Evolutionary conservation across 2,329 filamentous ascomycete genomes (phyloP), one percentile per base, ranked within the genome.

Genomic region (Fusarium praegraminearum): DNA sequence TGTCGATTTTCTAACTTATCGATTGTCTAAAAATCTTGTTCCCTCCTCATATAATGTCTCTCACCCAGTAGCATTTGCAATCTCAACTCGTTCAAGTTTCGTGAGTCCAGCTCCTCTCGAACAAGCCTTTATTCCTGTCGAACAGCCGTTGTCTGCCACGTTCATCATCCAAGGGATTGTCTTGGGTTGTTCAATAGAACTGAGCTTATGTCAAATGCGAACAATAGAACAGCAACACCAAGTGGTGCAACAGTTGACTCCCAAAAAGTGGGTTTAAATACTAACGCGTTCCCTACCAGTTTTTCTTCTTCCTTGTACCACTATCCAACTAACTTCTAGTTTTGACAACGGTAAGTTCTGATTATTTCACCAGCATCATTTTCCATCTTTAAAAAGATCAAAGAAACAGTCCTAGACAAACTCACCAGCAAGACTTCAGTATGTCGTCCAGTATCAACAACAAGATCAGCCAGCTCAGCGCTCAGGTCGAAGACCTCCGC

Each of bases 241-340:
- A 8, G 7, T 20, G n/a, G 3, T 7, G n/a, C 11, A 40, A 20
- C 11, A 40, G n/a, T 13, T 20, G 11, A 1, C 8, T 38, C 5
- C 10, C 11, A 12, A 12, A 20, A 36, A 13, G 4, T 10, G 28
- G 20, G 5, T 38, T 20, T 40, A 40, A 40, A 20, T 40, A 20
- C 5, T 3, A 7, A n/a, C 6, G 6, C 3, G 13, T 20, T 1
- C 10, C 36, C 36, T 20, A 5, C 7, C 11, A n/a, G 7, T 7
- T 20, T 12, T 7, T 4, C 5, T 13, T 40, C 6, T 20, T 20
- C 11, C 1, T 7, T 20, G 11, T 20, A 40, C 36, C 7, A 20
- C 7, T 6, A 20, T 12, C 18, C 36, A 7, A 40, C 36, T 7
- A 5, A 20, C n/a, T 20, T 20, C 1, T 5, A 20, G n/a, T 7